Evolutionary conservation across 2,329 filamentous ascomycete genomes (phyloP).

Genomic region (Ploettnerulaceae sp.): DNA sequence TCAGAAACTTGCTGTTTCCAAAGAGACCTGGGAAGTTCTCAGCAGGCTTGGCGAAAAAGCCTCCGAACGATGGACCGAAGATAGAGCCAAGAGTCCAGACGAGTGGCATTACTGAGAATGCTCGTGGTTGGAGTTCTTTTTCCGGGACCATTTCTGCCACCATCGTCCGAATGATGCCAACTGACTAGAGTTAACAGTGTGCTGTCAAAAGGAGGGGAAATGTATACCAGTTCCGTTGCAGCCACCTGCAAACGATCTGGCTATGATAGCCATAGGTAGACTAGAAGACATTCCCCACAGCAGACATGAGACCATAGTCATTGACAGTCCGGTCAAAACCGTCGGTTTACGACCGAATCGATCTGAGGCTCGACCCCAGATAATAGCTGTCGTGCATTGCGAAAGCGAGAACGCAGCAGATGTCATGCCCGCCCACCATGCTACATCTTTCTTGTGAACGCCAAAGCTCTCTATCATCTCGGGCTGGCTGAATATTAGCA

Average conservation of each 20-base stretch:
- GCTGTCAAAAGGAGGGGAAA: not conserved
- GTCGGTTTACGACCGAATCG: conserved; percentile 74
- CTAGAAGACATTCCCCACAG: conserved; percentile 80
- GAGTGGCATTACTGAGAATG: conserved; percentile 90
- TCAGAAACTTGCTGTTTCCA: conserved; percentile 61
- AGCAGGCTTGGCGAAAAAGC: conserved; percentile 76
- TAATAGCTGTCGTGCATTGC: conserved; percentile 66
- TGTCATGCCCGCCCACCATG: conserved; percentile 74
- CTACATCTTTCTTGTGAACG: conserved; percentile 64
- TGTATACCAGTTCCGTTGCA: conserved; percentile 74
- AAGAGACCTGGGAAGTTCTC: conserved; percentile 70
- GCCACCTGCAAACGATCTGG: conserved; percentile 73
- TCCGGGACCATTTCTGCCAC: conserved; percentile 90
- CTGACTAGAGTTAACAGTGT: conserved; percentile 37
- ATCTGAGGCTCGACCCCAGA: conserved; percentile 76
- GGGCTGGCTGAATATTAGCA: conserved; percentile 44
- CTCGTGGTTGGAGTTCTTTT: conserved; percentile 77
- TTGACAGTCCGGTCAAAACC: conserved; percentile 67
- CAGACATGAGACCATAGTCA: conserved; percentile 76
- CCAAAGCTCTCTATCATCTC: conserved; percentile 83
- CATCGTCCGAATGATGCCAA: conserved; percentile 88
- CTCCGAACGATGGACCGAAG: conserved; percentile 83
- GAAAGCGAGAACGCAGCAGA: conserved; percentile 67
- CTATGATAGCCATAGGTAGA: conserved; percentile 71
- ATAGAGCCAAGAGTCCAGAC: conserved; percentile 85